These are phyloP conservation scores for Penicillium steckii DNA, from an alignment of 495 filamentous ascomycete species.

Conservation along the genomic window DNA sequence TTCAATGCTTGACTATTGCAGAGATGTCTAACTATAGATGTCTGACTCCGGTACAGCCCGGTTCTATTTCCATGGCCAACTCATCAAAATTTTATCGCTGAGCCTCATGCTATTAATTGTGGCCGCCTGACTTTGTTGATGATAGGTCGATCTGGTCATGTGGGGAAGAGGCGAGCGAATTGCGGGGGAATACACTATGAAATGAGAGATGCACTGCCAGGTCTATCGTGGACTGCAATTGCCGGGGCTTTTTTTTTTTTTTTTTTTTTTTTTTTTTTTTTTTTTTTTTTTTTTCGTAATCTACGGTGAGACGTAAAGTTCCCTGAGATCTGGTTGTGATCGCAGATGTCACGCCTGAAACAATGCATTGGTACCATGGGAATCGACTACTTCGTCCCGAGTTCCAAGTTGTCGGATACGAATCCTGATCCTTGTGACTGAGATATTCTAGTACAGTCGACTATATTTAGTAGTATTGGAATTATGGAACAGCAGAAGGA, in stretches of 20 bases:
- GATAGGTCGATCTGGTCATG: neutral
- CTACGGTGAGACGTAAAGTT: too few relatives aligned
- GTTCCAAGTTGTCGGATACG: too few relatives aligned
- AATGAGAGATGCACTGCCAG: neutral
- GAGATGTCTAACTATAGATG: neutral
- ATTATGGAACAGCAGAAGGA: neutral
- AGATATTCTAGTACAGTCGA: neutral
- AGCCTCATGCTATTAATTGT: neutral
- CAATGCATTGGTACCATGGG: neutral
- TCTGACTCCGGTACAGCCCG: neutral
- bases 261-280: too few relatives aligned
- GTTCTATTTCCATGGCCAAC: neutral
- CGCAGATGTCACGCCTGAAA: neutral
- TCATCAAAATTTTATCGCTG: neutral
- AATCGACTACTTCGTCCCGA: neutral
- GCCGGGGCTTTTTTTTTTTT: too few relatives aligned
- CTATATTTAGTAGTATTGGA: conserved; percentile 1
- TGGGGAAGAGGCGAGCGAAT: conserved; percentile 1
- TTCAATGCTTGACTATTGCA: neutral
- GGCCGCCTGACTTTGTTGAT: neutral
- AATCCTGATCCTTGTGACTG: conserved; percentile 5
- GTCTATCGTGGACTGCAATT: too few relatives aligned
- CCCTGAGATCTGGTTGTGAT: too few relatives aligned
- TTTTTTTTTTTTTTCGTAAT: too few relatives aligned
- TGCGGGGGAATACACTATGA: neutral